phyloP scores from a whole-genome alignment of 495 filamentous ascomycete genomes.

The Amniculicola lignicola region DNA sequence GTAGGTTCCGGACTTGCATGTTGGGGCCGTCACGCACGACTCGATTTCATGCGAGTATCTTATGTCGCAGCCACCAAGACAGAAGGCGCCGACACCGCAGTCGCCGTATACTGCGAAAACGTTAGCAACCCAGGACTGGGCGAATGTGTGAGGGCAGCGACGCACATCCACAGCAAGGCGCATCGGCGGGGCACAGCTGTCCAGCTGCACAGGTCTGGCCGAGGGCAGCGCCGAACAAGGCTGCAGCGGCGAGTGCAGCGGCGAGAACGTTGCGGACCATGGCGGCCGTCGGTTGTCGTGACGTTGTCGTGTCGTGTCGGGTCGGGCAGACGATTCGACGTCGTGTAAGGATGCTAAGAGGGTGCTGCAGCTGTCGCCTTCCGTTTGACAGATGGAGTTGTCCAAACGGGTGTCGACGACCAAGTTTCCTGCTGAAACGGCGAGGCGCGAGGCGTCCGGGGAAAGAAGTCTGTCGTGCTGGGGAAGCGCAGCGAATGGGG shows the following conservation, averaged over 20 bases:
- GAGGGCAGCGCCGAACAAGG: slow-evolving; percentile 2
- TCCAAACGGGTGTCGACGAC: slow-evolving; percentile 4
- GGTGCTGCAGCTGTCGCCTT: slow-evolving; percentile 19
- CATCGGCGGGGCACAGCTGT: slow-evolving; percentile 22
- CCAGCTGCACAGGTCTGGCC: too few species aligned
- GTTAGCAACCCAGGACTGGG: slow-evolving; percentile 11
- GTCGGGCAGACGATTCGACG: slow-evolving; percentile 8
- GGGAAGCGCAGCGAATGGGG: neutral
- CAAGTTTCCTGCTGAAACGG: slow-evolving; percentile 28
- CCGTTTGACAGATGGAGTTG: neutral
- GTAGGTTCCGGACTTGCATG: slow-evolving; percentile 73
- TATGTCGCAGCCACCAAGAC: slow-evolving; percentile 92
- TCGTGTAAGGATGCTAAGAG: slow-evolving; percentile 26
- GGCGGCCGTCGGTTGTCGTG: slow-evolving; percentile 3
- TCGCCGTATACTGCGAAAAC: slow-evolving; percentile 76
- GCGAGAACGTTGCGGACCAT: slow-evolving; percentile 17
- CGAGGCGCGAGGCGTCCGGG: slow-evolving; percentile 20
- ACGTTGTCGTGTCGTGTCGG: neutral
- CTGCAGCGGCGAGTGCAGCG: slow-evolving; percentile 25
- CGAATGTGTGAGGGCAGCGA: slow-evolving; percentile 30
- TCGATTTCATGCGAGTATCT: slow-evolving; percentile 74
- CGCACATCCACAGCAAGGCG: slow-evolving; percentile 64
- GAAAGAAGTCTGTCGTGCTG: neutral
- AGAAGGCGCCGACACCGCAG: slow-evolving; percentile 92
- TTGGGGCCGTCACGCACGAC: slow-evolving; percentile 80